These are phyloP conservation scores for Galeopsis tetrahit DNA, from an alignment of 257 asterid species.

Conservation along the genomic window DNA sequence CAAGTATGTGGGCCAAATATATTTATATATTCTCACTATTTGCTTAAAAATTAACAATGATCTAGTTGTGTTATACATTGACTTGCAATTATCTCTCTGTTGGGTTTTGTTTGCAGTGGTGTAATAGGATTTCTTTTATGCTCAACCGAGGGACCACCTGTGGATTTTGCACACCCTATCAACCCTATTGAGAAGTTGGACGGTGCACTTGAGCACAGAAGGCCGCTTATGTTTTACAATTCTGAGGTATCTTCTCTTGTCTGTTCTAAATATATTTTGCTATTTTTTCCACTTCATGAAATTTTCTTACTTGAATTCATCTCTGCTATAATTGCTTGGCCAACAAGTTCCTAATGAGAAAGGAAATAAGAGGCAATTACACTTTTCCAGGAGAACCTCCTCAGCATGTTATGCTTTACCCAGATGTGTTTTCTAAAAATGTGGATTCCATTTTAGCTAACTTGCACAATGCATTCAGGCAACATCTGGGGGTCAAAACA, in stretches of 20 bases:
- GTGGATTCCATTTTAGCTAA: too few species aligned
- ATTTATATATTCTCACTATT: background rate
- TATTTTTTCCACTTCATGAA: background rate
- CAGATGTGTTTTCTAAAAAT: too few species aligned
- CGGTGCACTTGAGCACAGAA: constrained; percentile 64
- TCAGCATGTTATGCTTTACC: too few species aligned
- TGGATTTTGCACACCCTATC: constrained; percentile 82
- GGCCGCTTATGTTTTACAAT: constrained; percentile 81
- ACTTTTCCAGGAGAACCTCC: too few species aligned
- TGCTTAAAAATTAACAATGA: background rate
- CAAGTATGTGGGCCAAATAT: background rate
- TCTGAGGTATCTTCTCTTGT: constrained; percentile 66
- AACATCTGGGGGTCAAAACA: too few species aligned
- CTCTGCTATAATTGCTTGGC: background rate
- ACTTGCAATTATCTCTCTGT: constrained; percentile 22
- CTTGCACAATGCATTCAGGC: too few species aligned
- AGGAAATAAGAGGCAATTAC: background rate
- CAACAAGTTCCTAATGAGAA: background rate
- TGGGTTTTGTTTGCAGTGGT: constrained; percentile 60
- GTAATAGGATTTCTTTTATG: constrained; percentile 82
- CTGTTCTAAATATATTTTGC: background rate
- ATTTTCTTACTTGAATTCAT: background rate
- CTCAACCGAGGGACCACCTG: constrained; percentile 83
- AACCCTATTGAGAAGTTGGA: constrained; percentile 91
- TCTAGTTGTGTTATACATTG: background rate